Evolutionary conservation across 352 stramenopile species (phyloP), one percentile per base, ranked within the genome.

Genomic region (Pythium phragmiticola): DNA sequence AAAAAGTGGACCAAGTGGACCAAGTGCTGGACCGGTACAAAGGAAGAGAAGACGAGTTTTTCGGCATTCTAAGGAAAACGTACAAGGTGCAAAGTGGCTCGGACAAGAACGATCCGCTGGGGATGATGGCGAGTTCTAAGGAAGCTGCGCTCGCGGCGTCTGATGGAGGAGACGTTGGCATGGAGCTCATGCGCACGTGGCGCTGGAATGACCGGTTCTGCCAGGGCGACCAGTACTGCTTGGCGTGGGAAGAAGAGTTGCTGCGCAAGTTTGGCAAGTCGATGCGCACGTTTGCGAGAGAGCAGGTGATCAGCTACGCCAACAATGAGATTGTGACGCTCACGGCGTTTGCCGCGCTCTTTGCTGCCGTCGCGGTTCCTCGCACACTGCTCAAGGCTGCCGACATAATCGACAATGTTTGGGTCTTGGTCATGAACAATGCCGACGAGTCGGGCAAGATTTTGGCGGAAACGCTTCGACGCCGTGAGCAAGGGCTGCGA

Each of bases 401-500:
- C 8, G 76, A 90, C 51, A 89, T 92, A 52, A 90, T 96, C 47
- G 87, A 96, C 68, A 92, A 93, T 58, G 72, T 85, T 5, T 96
- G 89, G 89, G 83, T 84, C 39, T 61, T 96, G 2, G 77, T 79
- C 2, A 95, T 96, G 84, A 90, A 87, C 42, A 66, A 71, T 14
- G 79, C 87, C 0, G 82, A 94, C 61, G 73, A 74, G 37, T 90
- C 77, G 8, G 89, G 89, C 17, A 88, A 86, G 56, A 58, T 95
- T 3, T 57, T 96, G n/a, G 89, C 89, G 3, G 74, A 77, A 43
- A 77, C 75, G n/a, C 59, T 95, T 17, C 72, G 77, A 1, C 73
- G 78, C 21, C 79, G 80, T 19, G 82, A 94, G 49, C 84, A 93
- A 49, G 82, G 82, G 9, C 57, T 95, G 7, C 84, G 87, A 26